Evolutionary conservation across 768 basidiomycete genomes (phyloP), one percentile per base, ranked within the genome.

Genomic region (Boletus rex-veris): DNA sequence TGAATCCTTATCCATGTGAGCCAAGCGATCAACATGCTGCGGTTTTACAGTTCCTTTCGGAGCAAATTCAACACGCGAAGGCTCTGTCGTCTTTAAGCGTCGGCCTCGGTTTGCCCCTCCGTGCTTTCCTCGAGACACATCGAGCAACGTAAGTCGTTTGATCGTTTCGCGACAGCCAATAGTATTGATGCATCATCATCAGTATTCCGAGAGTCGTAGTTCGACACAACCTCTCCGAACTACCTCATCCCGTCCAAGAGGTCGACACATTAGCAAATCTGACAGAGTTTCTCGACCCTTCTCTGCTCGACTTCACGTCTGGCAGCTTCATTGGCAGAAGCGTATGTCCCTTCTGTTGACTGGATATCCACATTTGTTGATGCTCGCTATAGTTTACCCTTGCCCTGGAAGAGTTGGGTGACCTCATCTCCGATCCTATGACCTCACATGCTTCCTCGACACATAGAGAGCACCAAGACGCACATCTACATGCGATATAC

Each of bases 21-120:
- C 50, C 62, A 11, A 44, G 38, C 6, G 57, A 58, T 21, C 61
- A 65, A 8, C 60, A 67, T 18, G 43, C 37, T 3, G 63, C 58
- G 12, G 51, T 64, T 35, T 35, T 64, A n/a, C 55, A 58, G 26
- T 72, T 72, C 26, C 47, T 70, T 38, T 60, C 56, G 1, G 68
- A 66, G 16, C 69, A 72, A 43, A 61, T 66, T 12, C 55, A 58
- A 15, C 66, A 72, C 10, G 63, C 69, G 14, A 70, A 54, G n/a
- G 54, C 53, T 30, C 26, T 69, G 24, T 63, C 67, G 5, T 61
- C 61, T 1, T 40, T 68, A 19, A 66, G 58, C 28, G 43, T 46
- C 15, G 38, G 56, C 12, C 53, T 72, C 18, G 61, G 60, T 33
- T 41, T 53, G 36, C 61, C 58, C 7, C 54, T 69, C 33, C 64